Percentiles rank a stretch among this genome's conserved stretches.
Conservation (phyloP, 2,329 filamentous ascomycete genomes). For the Aspergillus tamarii region DNA sequence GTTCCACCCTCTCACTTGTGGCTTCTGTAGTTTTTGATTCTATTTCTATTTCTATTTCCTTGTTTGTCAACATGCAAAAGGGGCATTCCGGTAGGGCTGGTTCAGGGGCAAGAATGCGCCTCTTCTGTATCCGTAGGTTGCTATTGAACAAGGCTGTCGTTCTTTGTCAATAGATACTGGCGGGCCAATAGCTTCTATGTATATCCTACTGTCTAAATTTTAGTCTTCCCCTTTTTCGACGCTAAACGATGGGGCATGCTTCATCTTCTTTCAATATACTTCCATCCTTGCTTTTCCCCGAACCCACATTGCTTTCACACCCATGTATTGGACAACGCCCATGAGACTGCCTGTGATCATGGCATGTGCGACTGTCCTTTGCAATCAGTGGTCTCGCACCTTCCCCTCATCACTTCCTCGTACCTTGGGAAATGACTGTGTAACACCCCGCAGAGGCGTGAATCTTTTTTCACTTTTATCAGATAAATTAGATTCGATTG, state of each 20-base stretch:
- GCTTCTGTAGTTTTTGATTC: not conserved
- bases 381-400: conserved; percentile 13
- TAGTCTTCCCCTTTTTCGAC: not conserved
- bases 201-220: not conserved
- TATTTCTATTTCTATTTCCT: not conserved
- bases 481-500: not conserved
- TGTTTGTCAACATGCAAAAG: not conserved
- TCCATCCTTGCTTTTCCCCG: not conserved
- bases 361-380: conserved; percentile 20
- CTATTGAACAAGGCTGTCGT: not conserved
- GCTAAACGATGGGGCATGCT: not conserved
- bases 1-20: not conserved
- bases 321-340: not conserved
- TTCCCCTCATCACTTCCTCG: conserved; percentile 4
- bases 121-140: not conserved
- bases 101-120: not conserved
- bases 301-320: not conserved
- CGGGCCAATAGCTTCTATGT: not conserved
- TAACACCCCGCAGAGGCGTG: not conserved
- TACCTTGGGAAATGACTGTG: not conserved
- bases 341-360: conserved; percentile 14
- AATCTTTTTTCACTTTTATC: not conserved
- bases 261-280: not conserved
- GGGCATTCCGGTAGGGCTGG: not conserved
- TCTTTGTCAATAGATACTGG: not conserved